These are phyloP conservation scores for Saccharomyces hybrid DNA, from an alignment of 1,139 yeast genomes.

Conservation along the genomic window DNA sequence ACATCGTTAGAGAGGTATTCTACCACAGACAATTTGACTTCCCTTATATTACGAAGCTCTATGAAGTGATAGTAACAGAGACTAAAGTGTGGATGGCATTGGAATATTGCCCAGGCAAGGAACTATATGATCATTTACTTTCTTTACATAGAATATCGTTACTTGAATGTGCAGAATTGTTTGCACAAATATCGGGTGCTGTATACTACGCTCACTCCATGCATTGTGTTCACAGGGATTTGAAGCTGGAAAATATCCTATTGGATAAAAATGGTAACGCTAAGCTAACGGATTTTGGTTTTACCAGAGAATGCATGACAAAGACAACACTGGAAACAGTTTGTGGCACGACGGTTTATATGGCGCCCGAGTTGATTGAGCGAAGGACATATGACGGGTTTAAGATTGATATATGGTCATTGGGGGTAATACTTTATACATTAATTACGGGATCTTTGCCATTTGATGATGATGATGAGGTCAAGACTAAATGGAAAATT, in stretches of 20 bases:
- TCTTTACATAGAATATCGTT: conserved; percentile 45
- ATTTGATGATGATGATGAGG: conserved; percentile 72
- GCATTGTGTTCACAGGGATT: conserved; percentile 82
- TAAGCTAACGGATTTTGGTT: conserved; percentile 87
- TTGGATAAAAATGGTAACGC: conserved; percentile 63
- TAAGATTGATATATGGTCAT: conserved; percentile 82
- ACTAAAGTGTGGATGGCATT: conserved; percentile 75
- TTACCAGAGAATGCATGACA: conserved; percentile 69
- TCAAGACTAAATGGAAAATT: conserved; percentile 52
- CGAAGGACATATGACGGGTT: conserved; percentile 69
- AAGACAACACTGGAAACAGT: conserved; percentile 63
- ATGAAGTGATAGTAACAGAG: conserved; percentile 81
- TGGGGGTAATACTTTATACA: conserved; percentile 89
- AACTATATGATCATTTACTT: conserved; percentile 66
- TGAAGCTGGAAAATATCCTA: conserved; percentile 78
- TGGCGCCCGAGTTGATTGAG: conserved; percentile 85
- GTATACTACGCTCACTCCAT: conserved; percentile 76
- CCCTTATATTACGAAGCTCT: conserved; percentile 74
- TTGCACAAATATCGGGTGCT: conserved; percentile 74
- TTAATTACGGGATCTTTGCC: conserved; percentile 86
- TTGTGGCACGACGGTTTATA: conserved; percentile 91
- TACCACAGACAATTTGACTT: conserved; percentile 81
- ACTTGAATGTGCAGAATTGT: conserved; percentile 50
- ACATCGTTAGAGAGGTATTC: conserved; percentile 85
- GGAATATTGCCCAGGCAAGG: conserved; percentile 88